A percentile compares a stretch with the other conserved stretches of the same genome.
phyloP scores from a whole-genome alignment of 2,329 filamentous ascomycete genomes.

The Pseudopyricularia javanii region DNA sequence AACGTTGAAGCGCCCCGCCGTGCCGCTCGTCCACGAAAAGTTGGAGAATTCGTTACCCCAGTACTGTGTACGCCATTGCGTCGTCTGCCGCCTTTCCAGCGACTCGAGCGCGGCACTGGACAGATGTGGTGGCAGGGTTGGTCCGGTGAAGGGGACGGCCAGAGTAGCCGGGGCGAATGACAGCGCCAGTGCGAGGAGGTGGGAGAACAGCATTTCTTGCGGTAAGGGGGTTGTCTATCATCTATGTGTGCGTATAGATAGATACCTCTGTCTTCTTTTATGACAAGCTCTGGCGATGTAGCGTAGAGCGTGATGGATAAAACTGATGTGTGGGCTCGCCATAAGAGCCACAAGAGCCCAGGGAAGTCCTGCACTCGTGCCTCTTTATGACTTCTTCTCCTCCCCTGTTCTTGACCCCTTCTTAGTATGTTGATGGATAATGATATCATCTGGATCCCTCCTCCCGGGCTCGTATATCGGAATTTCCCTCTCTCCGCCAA shows the following conservation, averaged over 20 bases:
- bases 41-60: background rate
- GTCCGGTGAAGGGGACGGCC: background rate
- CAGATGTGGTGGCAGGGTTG: background rate
- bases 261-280: no score
- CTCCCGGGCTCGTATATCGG: background rate
- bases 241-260: background rate
- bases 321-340: background rate
- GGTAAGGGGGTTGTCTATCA: background rate
- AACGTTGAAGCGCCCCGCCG: background rate
- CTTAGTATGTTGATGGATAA: background rate
- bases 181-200: background rate
- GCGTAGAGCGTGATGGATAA: no score
- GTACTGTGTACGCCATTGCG: background rate
- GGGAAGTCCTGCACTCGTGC: background rate
- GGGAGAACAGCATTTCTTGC: background rate
- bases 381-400: background rate
- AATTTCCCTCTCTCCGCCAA: background rate
- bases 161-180: background rate
- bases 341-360: background rate
- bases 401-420: background rate
- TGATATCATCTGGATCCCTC: no score
- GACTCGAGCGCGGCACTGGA: background rate
- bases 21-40: background rate
- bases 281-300: no score
- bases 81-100: background rate